Base-by-base conservation (phyloP, 306 rosid species). In the Sindora glabra region DNA sequence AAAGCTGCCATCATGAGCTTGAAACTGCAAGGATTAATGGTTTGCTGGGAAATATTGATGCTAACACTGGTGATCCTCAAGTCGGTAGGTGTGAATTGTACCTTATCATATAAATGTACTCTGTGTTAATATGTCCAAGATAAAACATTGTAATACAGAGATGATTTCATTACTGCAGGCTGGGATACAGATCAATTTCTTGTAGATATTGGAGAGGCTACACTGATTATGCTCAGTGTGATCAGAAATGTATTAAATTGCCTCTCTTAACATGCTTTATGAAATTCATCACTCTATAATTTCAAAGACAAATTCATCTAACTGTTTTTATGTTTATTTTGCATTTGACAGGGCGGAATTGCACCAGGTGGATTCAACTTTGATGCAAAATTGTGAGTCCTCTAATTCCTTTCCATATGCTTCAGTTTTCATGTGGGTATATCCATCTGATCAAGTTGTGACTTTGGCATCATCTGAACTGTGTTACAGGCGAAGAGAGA, bases 341-440 rank as follows among this genome's bases (percentile, higher is more conserved):
- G 10, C 61, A 48, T 24, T 34, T 72, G 10, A 13, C 72, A 92
- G 99, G 90, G 85, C 19, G 99, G 97, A 51, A 38, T 89, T 48
- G 95, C 99, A 62, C 97, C 94, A 0, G 99, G 99, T 67, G 99
- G 99, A 75, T 92, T 92, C 89, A 92, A 92, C 75, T 92, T 92
- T 29, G 99, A 92, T 64, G 97, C 99, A 2, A 92, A 92, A 86
- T 63, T 92, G 97, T 89, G 25, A 70, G 95, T 81, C 39, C 64
- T 33, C 42, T 57, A 34, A 47, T 48, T 66, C 32, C 56, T 23
- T 25, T n/a, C n/a, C n/a, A n/a, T n/a, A n/a, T n/a, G n/a, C n/a
- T n/a, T n/a, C n/a, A n/a, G n/a, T n/a, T 19, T 34, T 26, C 13
- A 27, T 40, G n/a, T 3, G 9, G 24, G 17, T 13, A 18, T 27